phyloP scores from a whole-genome alignment of 768 basidiomycete genomes.

The Boletus patriciae region DNA sequence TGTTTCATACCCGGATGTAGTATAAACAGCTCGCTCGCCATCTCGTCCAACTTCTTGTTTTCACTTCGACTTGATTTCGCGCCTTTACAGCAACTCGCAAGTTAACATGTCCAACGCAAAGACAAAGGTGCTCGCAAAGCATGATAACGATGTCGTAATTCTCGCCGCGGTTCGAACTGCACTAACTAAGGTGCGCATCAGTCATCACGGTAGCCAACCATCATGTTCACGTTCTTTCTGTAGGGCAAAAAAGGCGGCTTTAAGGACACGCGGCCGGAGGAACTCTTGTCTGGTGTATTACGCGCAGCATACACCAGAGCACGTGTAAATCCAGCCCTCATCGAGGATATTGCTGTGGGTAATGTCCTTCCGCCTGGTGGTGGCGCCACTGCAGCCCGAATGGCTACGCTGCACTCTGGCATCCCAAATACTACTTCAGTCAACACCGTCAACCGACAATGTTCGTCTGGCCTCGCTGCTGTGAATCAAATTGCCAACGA shows the following conservation, averaged over 20 bases:
- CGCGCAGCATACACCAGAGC: constrained; percentile 68
- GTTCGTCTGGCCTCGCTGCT: constrained; percentile 83
- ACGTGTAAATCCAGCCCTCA: constrained; percentile 73
- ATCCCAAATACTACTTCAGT: constrained; percentile 75
- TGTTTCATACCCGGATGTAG: constrained; percentile 14
- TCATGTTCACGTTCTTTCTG: constrained; percentile 6
- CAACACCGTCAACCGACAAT: constrained; percentile 88
- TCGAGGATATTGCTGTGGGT: constrained; percentile 83
- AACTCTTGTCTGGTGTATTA: constrained; percentile 75
- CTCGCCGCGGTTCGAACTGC: constrained; percentile 87
- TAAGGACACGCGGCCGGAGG: constrained; percentile 86
- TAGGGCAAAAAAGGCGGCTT: constrained; percentile 86
- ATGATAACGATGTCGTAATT: constrained; percentile 88
- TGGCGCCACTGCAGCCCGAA: constrained; percentile 78
- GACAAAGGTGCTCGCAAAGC: constrained; percentile 63
- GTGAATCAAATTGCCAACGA: constrained; percentile 81
- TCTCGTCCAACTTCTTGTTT: neutral
- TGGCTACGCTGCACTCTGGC: constrained; percentile 84
- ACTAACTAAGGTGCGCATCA: constrained; percentile 73
- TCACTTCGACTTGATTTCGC: neutral
- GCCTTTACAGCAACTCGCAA: neutral
- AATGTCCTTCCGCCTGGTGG: constrained; percentile 88
- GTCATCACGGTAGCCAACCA: neutral
- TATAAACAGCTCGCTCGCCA: constrained; percentile 16
- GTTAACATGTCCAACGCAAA: constrained; percentile 41